phyloP scores from a whole-genome alignment of 306 rosid genomes.

The Cicer cuneatum region DNA sequence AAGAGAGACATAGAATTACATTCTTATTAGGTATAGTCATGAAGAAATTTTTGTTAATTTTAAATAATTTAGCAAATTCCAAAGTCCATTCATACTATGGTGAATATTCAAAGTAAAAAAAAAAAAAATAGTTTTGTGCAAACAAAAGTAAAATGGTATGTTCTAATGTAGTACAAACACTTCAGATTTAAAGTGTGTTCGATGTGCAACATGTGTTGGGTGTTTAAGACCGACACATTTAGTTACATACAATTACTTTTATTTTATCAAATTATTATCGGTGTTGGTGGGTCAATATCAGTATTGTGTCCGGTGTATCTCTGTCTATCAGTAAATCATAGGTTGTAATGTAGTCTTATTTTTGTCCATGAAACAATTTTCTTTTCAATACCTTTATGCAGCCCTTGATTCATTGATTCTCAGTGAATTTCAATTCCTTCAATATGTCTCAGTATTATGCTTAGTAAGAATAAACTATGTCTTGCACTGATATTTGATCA shows the following conservation, averaged over 20 bases:
- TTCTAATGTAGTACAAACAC: too few species aligned
- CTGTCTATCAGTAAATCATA: too few species aligned
- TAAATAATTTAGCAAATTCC: neutral
- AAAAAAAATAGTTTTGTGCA: neutral
- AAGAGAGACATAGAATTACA: slow-evolving; percentile 37
- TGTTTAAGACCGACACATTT: too few species aligned
- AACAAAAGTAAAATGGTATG: too few species aligned
- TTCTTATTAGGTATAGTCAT: slow-evolving; percentile 43
- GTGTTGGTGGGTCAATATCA: too few species aligned
- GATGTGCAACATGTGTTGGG: too few species aligned
- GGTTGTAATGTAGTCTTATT: too few species aligned
- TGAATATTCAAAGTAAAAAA: neutral
- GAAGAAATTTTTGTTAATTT: neutral
- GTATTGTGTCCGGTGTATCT: too few species aligned
- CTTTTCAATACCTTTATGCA: neutral
- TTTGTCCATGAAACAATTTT: neutral
- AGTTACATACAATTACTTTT: too few species aligned
- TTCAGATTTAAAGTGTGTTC: too few species aligned
- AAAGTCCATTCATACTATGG: neutral
- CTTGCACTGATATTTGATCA: neutral
- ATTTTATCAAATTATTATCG: too few species aligned
- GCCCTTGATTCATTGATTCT: slow-evolving; percentile 10
- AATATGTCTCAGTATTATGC: neutral
- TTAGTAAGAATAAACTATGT: slow-evolving; percentile 6
- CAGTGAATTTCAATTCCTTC: slow-evolving; percentile 23